Conservation (phyloP, 139 green algal species). For the Mychonastes homosphaera region DNA sequence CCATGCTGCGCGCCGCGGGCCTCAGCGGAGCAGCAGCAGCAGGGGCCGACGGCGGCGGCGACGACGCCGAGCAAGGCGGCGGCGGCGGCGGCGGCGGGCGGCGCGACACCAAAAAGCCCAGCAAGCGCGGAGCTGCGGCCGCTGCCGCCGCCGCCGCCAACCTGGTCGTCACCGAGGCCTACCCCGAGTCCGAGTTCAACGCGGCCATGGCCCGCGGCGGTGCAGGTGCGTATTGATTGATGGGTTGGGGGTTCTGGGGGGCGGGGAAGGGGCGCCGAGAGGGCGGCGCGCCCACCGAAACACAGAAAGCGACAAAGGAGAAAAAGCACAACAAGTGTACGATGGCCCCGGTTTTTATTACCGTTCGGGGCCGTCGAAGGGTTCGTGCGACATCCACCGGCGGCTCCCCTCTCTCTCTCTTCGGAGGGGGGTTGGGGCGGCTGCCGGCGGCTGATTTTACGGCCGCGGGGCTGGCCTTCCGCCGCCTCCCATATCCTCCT, state of each 20-base stretch:
- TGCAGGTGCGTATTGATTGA: too few species aligned
- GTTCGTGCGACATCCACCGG: conserved; percentile 7
- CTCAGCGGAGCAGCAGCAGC: conserved; percentile 13
- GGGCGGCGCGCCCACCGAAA: too few species aligned
- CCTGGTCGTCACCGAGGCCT: conserved; percentile 51
- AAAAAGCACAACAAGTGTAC: conserved; percentile 17
- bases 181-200: conserved; percentile 61
- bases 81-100: conserved; percentile 18
- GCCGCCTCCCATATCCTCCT: too few species aligned
- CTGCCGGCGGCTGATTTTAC: conserved; percentile 11
- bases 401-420: too few species aligned
- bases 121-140: neutral
- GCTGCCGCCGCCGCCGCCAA: neutral
- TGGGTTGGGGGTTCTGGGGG: too few species aligned
- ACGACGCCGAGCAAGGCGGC: conserved; percentile 19
- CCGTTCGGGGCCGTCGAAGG: conserved; percentile 14
- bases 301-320: too few species aligned
- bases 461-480: conserved; percentile 5
- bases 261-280: too few species aligned
- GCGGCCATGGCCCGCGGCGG: conserved; percentile 31
- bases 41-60: conserved; percentile 2
- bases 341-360: conserved; percentile 6
- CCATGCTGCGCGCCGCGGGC: neutral
- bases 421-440: too few species aligned
- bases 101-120: neutral